Percentiles rank a stretch among this genome's conserved stretches.
Evolutionary conservation across 306 rosid genomes (phyloP).

Genomic region (Casuarina equisetifolia): DNA sequence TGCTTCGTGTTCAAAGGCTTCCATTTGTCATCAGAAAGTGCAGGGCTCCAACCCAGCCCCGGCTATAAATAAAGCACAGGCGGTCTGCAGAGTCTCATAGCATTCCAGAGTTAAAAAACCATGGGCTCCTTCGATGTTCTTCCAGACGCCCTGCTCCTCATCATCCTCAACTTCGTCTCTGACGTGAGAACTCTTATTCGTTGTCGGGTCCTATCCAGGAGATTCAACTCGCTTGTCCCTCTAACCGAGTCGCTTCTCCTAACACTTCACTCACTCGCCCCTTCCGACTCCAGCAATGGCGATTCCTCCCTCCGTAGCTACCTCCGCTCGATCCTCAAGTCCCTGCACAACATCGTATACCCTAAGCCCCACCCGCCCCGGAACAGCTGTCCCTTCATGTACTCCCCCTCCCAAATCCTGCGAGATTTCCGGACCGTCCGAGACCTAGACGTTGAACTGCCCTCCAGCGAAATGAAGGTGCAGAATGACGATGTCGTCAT

Average conservation of each 20-base stretch:
- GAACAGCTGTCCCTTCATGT: slow-evolving; percentile 9
- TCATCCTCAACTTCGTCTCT: slow-evolving; percentile 44
- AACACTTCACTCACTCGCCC: slow-evolving; percentile 44
- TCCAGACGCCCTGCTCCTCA: slow-evolving; percentile 44
- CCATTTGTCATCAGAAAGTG: too few relatives aligned
- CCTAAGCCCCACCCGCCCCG: slow-evolving; percentile 8
- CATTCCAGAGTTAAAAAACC: background rate
- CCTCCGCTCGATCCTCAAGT: slow-evolving; percentile 34
- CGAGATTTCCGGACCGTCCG: slow-evolving; percentile 37
- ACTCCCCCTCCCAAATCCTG: slow-evolving; percentile 43
- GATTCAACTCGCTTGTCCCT: slow-evolving; percentile 54
- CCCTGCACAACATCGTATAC: slow-evolving; percentile 32
- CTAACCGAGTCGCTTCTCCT: slow-evolving; percentile 37
- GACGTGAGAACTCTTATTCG: slow-evolving; percentile 46
- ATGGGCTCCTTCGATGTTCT: slow-evolving; percentile 44
- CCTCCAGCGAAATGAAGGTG: slow-evolving; percentile 29
- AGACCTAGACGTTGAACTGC: slow-evolving; percentile 41
- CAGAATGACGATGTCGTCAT: slow-evolving; percentile 33
- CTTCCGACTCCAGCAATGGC: slow-evolving; percentile 26
- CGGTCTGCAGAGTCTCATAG: background rate
- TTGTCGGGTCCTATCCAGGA: slow-evolving; percentile 42
- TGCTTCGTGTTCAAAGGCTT: too few relatives aligned
- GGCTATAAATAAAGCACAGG: background rate
- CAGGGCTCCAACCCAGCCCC: too few relatives aligned
- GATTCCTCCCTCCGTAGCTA: slow-evolving; percentile 24